Base-by-base conservation (phyloP, 768 basidiomycete species). In the Phlegmacium glaucopus region DNA sequence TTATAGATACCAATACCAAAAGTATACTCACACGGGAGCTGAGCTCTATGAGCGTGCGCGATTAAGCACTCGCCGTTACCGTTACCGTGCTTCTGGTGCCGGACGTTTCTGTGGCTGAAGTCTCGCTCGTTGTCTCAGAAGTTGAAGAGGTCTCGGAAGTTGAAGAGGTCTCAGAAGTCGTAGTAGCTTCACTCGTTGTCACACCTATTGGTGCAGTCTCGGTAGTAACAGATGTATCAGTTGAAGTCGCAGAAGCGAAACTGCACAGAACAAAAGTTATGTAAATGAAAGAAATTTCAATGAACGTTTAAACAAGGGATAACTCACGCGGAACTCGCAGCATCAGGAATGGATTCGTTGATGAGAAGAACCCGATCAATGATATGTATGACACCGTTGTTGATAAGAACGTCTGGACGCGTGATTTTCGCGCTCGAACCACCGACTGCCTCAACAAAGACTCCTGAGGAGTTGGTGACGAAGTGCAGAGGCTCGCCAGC, bases 321-420 rank as follows among this genome's bases (percentile, higher is more conserved):
- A 17, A 71, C 79, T 59, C 59, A 84, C 81, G 80, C 82, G 47
- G 76, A 72, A 39, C 62, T 69, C 5, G 82, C 84, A 1, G 71
- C 74, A 4, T 54, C 52, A 8, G 68, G 38, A 57, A 84, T 63
- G 2, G 49, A 54, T 6, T 71, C 60, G 4, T 70, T 66, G 60
- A 80, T 73, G 12, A 78, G 35, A 27, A 87, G 69, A 9, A 83
- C 78, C 13, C 65, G 54, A 53, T 83, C 70, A 49, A 85, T 74
- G 35, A 83, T 60, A 60, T 90, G 85, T 8, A 85, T 61, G 35
- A 89, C 88, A 39, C 87, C 87, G 52, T 90, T 89, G 13, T 71
- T 59, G 18, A 78, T 61, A 53, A 89, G 66, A 5, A 85, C 71
- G 59, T 90, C 84, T 11, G 78, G 61, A 42, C 72, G 70, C 35